Base-by-base conservation (phyloP, 2,329 filamentous ascomycete species). In the Cladosporium austrohemisphaericum region DNA sequence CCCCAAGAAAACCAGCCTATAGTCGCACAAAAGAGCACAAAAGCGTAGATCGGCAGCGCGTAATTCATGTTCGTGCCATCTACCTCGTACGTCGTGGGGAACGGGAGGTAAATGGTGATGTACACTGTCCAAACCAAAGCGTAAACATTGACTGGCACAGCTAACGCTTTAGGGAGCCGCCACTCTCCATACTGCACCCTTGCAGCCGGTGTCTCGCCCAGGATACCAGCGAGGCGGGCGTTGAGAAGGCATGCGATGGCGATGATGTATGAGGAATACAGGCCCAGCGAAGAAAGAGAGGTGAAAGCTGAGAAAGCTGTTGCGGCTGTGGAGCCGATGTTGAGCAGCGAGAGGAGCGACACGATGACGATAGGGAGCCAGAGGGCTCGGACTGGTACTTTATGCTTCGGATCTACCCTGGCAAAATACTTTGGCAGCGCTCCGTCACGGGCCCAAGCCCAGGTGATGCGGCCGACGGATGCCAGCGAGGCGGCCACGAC, bases 1-100 rank as follows among this genome's bases (percentile, higher is more conserved):
- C 36, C 46, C 46, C 46, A 49, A 31, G 20, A 28, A 7, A 49
- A 49, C 46, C 46, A 49, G 5, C 36, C 38, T 4, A 49, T 5
- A 3, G 31, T 14, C 8, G 46, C 46, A 14, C 28, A 41, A 6
- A 49, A 11, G n/a, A 40, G 31, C 19, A 49, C 37, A n/a, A 49
- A 28, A 3, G 46, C 36, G 16, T 49, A 41, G 8, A 49, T 49
- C 11, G 46, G 46, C 37, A 74, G 67, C 5, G 71, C 71, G 57
- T 74, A 74, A 52, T 75, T 75, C 72, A 75, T 75, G 54, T 74
- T 74, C 32, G 62, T 61, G 1, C 66, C 56, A 3, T 66, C 71
- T 13, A 75, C 68, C 1, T 71, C 71, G 26, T 65, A 67, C n/a
- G 64, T 57, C 1, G 70, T 66, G 3, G 72, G 72, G 65, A 74